Evolutionary conservation across 2,329 filamentous ascomycete genomes (phyloP).

Genomic region (Furcasterigmium furcatum): DNA sequence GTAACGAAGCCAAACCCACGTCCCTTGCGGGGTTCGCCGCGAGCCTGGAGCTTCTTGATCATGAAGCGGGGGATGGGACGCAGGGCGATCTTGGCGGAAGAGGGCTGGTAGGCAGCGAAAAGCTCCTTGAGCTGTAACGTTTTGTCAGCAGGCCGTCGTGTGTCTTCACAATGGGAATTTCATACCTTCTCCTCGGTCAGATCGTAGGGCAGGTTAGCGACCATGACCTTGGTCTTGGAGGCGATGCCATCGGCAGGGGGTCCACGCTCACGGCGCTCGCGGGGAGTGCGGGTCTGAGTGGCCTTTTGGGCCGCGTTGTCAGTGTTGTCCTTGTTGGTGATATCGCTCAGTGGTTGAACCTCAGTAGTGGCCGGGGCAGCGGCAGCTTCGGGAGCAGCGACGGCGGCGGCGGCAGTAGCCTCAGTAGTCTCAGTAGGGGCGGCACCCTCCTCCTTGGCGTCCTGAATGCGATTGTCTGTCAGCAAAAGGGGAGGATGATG

Average conservation of each 20-base stretch:
- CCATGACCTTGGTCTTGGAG: conserved; percentile 99
- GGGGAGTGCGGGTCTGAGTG: conserved; percentile 49
- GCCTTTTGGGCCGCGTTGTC: conserved; percentile 57
- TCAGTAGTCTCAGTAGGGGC: conserved; percentile 31
- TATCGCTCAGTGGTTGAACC: conserved; percentile 57
- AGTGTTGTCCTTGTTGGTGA: conserved; percentile 56
- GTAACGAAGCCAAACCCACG: conserved; percentile 99
- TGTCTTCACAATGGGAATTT: too few species aligned
- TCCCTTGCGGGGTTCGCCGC: conserved; percentile 96
- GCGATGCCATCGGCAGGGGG: conserved; percentile 96
- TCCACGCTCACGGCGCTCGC: conserved; percentile 76
- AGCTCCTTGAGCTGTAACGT: conserved; percentile 84
- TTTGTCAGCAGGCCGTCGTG: conserved; percentile 14
- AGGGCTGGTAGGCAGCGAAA: conserved; percentile 87
- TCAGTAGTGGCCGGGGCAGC: conserved; percentile 46
- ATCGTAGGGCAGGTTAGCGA: conserved; percentile 98
- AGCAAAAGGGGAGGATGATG: background rate
- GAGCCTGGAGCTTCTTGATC: conserved; percentile 99
- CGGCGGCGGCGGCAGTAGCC: conserved; percentile 35
- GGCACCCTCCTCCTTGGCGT: conserved; percentile 41
- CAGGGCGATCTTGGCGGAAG: conserved; percentile 96
- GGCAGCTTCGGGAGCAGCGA: conserved; percentile 28
- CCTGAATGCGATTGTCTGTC: conserved; percentile 14
- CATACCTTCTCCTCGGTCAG: conserved; percentile 93
- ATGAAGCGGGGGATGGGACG: conserved; percentile 99